Base-by-base conservation (phyloP, 2,329 filamentous ascomycete genomes). In the Diaporthe sp. region DNA sequence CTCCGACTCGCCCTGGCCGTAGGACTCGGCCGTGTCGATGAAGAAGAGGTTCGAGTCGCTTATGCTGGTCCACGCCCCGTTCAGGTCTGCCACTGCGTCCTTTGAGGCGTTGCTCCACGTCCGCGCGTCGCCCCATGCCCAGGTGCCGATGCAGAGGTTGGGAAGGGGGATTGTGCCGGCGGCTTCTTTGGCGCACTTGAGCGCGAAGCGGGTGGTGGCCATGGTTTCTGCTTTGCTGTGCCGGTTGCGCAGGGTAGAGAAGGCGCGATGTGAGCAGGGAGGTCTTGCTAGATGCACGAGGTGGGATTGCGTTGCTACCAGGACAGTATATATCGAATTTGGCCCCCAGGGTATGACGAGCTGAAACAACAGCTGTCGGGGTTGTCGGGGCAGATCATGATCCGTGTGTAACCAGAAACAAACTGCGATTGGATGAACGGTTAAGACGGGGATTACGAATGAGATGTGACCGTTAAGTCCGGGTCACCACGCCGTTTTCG, bases 121-220 rank as follows among this genome's bases (percentile, higher is more conserved):
- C 49, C 12, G 3, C 2, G 92, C 94, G 69, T 95, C 94, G 77
- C 96, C 94, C 93, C 94, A 97, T 0, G 94, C 94, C 0, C 94
- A 95, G 0, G 94, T 95, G 1, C 94, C 94, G 76, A 97, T 95
- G 0, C 94, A 96, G 83, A 95, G 62, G 39, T 76, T 78, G 65
- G 77, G 76, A 22, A 75, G 59, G 42, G 74, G 59, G n/a, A 78
- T 78, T 4, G 74, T 74, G 74, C 77, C 78, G 22, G 68, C 74
- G 39, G 76, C 74, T 28, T 76, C 77, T 44, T 74, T 72, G 73
- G 78, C 78, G 74, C 76, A 77, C 8, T 72, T 73, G 57, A 78
- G 77, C 34, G 70, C 72, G 70, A 79, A 76, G 17, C 77, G 77
- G 17, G 71, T 46, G 12, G 71, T 65, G 12, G 78, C 65, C 76